Conservation (phyloP, 768 basidiomycete genomes). For the Hebeloma cylindrosporum region DNA sequence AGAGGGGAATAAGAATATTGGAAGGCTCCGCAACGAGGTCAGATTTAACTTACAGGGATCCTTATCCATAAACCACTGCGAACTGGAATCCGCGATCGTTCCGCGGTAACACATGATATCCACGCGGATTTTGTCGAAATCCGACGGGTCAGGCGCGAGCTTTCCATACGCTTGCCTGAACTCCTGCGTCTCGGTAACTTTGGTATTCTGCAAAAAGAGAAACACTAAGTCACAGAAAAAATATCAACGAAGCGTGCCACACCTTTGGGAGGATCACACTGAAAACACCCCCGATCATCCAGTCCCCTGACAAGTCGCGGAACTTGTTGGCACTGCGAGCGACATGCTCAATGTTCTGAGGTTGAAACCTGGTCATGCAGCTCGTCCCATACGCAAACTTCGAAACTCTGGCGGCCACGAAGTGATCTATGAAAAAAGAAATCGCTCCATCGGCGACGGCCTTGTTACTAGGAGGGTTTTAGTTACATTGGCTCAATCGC, state of each 20-base stretch:
- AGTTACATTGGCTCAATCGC: no score
- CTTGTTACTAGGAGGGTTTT: slow-evolving; percentile 34
- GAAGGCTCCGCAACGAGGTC: neutral
- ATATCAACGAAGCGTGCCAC: neutral
- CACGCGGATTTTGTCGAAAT: neutral
- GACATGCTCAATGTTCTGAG: slow-evolving; percentile 17
- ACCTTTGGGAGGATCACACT: slow-evolving; percentile 18
- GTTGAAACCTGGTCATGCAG: slow-evolving; percentile 9
- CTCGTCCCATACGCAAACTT: slow-evolving; percentile 39
- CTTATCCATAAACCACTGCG: slow-evolving; percentile 2
- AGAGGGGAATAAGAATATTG: neutral
- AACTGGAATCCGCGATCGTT: neutral
- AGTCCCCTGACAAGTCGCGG: slow-evolving; percentile 6
- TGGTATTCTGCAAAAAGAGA: slow-evolving; percentile 12
- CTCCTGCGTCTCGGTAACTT: slow-evolving; percentile 21
- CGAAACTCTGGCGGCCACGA: slow-evolving; percentile 37
- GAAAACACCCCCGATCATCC: slow-evolving; percentile 11
- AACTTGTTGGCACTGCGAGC: neutral
- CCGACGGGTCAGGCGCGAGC: neutral
- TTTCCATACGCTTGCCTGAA: slow-evolving; percentile 4
- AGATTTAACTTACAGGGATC: slow-evolving; percentile 5
- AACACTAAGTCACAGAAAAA: neutral
- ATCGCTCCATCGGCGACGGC: slow-evolving; percentile 48
- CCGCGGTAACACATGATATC: slow-evolving; percentile 2
- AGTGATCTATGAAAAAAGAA: slow-evolving; percentile 43